Base-by-base conservation (phyloP, 2,329 filamentous ascomycete species). In the Arachnomyces sp. region DNA sequence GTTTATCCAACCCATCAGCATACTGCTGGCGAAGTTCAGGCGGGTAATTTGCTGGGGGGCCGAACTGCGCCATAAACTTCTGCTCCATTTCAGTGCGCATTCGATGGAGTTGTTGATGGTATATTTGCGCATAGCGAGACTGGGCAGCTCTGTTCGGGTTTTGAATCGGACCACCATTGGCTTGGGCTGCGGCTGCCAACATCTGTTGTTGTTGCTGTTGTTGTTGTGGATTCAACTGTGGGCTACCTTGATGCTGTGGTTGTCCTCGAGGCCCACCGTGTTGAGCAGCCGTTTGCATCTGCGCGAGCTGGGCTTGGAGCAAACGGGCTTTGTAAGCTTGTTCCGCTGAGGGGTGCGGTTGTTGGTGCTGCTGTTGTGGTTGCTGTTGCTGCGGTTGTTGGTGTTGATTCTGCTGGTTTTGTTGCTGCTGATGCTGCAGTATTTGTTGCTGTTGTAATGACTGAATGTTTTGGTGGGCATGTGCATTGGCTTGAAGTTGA, bases 401-500 rank as follows among this genome's bases (percentile, higher is more conserved):
- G 15, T 44, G 44, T 30, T 52, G 48, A 35, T 50, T 48, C 33
- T 53, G 50, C n/a, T n/a, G n/a, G n/a, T n/a, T n/a, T 25, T 59
- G 53, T 21, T 59, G 55, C 34, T 56, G 54, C 34, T 63, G 62
- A 17, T 57, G 52, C 36, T 66, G 62, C 34, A 65, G 49, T 36
- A 62, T 54, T 34, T 65, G 60, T 14, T 65, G 61, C 28, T 65
- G 63, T 50, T 68, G 39, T 47, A 38, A 41, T 54, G 57, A 60
- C 46, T 62, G 67, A 28, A 63, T 68, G 25, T 66, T 67, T 38
- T 71, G 68, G 42, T 68, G 68, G 17, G 65, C 66, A 37, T 68
- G 66, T 39, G 57, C 58, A 57, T 53, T 69, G 55, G 52, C 65
- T 33, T 68, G 67, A 44, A 67, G 44, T 31, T 66, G 63, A 29